phyloP scores from a whole-genome alignment of 2,329 filamentous ascomycete species.

The Cladosporium colombiae region DNA sequence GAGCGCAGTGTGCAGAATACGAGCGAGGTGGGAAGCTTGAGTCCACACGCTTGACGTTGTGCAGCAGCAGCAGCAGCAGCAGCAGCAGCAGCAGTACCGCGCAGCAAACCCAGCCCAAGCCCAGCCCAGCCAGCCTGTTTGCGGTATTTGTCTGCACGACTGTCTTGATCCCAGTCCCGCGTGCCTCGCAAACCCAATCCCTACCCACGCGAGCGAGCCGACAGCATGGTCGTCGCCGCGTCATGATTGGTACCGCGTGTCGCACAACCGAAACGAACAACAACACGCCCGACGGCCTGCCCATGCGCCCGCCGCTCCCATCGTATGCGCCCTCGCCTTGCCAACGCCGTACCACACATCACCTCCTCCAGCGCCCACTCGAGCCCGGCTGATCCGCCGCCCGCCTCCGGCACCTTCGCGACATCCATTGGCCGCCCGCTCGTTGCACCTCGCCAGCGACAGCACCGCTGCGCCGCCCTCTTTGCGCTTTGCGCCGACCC shows the following conservation, averaged over 20 bases:
- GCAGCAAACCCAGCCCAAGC: slow-evolving; percentile 1
- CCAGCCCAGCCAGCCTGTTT: not conserved
- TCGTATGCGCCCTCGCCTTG: slow-evolving; percentile 31
- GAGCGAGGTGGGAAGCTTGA: slow-evolving; percentile 2
- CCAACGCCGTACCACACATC: slow-evolving; percentile 41
- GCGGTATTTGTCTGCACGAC: not conserved
- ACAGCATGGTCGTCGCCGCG: slow-evolving; percentile 28
- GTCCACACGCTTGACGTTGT: not conserved
- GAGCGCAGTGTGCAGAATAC: not conserved
- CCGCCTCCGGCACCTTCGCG: slow-evolving; percentile 19
- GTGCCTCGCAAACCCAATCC: slow-evolving; percentile 8
- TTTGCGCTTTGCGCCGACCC: not conserved
- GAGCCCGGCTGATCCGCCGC: slow-evolving; percentile 36
- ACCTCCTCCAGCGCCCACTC: slow-evolving; percentile 23
- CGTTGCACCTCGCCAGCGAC: slow-evolving; percentile 21
- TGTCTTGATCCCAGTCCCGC: not conserved
- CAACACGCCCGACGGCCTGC: slow-evolving; percentile 28
- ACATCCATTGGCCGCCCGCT: slow-evolving; percentile 25
- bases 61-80: slow-evolving; percentile 1
- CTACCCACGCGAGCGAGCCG: slow-evolving; percentile 19
- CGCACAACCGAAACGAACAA: slow-evolving; percentile 27
- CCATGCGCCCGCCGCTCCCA: slow-evolving; percentile 27
- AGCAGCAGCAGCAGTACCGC: not conserved
- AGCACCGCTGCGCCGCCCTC: not conserved
- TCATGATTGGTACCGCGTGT: slow-evolving; percentile 33